Percentiles rank a stretch among this genome's conserved stretches.
Conservation (phyloP, 805 yeast species). For the Ogataea neopini region DNA sequence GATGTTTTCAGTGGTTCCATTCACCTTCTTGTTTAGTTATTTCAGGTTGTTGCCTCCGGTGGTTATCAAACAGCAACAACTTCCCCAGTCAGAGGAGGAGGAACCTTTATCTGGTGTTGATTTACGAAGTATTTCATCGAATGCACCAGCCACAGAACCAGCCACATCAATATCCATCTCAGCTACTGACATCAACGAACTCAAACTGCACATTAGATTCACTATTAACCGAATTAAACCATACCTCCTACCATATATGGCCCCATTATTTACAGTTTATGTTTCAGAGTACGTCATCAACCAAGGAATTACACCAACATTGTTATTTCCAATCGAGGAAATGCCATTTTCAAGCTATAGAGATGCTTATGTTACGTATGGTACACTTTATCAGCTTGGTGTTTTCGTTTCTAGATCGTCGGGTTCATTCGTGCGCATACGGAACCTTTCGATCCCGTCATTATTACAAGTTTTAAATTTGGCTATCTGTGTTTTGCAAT, state of each 20-base stretch:
- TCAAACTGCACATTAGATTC: constrained; percentile 19
- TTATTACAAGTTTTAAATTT: constrained; percentile 68
- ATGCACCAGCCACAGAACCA: not conserved
- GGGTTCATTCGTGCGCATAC: constrained; percentile 60
- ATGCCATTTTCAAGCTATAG: constrained; percentile 72
- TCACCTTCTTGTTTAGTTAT: constrained; percentile 29
- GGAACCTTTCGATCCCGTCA: constrained; percentile 60
- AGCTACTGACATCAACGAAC: too few species aligned
- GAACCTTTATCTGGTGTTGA: constrained; percentile 2
- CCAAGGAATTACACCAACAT: constrained; percentile 89
- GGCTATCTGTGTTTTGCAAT: constrained; percentile 58
- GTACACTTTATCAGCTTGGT: constrained; percentile 87
- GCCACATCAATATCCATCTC: not conserved
- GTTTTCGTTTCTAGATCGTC: constrained; percentile 91
- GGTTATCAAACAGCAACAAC: not conserved
- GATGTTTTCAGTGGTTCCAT: constrained; percentile 47
- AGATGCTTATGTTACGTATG: constrained; percentile 89
- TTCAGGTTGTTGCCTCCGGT: constrained; percentile 30
- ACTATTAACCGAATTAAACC: constrained; percentile 41
- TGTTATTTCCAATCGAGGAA: constrained; percentile 70
- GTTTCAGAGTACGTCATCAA: constrained; percentile 85
- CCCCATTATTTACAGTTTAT: constrained; percentile 83
- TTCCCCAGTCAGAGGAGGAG: not conserved
- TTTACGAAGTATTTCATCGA: not conserved
- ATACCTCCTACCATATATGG: constrained; percentile 66